These are phyloP conservation scores for Seiridium cupressi DNA, from an alignment of 2,329 filamentous ascomycete species.

Conservation along the genomic window DNA sequence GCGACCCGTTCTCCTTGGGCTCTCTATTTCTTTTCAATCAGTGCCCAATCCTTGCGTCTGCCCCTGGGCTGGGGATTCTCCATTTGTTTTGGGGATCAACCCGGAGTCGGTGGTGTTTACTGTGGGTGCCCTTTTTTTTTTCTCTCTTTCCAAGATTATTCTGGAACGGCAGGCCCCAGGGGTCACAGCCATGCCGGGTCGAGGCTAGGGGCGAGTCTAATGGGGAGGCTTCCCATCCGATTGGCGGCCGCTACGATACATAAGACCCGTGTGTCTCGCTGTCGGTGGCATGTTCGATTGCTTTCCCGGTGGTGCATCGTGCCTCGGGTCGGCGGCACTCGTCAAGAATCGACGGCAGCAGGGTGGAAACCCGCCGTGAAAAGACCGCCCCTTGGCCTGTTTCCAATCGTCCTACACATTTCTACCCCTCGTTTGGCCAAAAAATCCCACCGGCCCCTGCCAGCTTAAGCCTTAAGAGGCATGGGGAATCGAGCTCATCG, in stretches of 20 bases:
- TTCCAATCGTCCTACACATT: no score
- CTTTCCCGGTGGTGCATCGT: not conserved
- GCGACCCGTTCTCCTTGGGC: not conserved
- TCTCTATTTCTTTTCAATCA: not conserved
- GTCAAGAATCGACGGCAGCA: not conserved
- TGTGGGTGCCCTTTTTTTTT: not conserved
- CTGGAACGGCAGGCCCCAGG: not conserved
- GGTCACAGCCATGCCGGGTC: not conserved
- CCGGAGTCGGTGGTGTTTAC: not conserved
- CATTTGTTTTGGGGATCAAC: not conserved
- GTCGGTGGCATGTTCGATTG: not conserved
- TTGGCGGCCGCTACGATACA: not conserved
- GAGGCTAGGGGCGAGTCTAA: not conserved
- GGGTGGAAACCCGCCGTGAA: no score
- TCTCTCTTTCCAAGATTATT: not conserved
- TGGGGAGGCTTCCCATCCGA: not conserved
- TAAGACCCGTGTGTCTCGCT: not conserved
- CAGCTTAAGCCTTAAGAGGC: no score
- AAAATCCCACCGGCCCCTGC: no score
- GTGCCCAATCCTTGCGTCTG: not conserved
- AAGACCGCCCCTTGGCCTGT: no score
- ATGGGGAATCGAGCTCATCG: no score
- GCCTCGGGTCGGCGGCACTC: not conserved
- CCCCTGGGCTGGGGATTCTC: not conserved
- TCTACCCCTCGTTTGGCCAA: no score